Base-by-base conservation (phyloP, 495 filamentous ascomycete genomes). In the Daldinia decipiens region DNA sequence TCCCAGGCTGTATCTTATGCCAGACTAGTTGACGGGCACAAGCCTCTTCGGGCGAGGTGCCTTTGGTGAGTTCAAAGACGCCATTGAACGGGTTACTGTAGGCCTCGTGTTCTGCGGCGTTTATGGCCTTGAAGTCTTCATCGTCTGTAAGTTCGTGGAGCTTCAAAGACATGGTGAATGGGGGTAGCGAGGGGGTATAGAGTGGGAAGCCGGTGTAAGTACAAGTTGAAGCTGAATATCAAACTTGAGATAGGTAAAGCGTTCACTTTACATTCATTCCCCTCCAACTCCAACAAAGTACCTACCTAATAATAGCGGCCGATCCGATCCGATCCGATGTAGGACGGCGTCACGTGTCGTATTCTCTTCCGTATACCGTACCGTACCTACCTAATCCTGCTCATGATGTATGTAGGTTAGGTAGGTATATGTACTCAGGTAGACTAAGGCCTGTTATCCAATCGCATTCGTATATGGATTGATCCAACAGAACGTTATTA, bases 61-160 rank as follows among this genome's bases (percentile, higher is more conserved):
- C 72, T 51, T 72, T 68, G 7, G 67, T 62, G 24, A 76, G 61
- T 24, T 72, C 52, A 63, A 72, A 76, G 38, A 76, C 64, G 24
- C 74, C 72, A 40, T 67, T 67, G 29, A 70, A 72, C 0, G 74
- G 74, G 12, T 74, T 66, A 27, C 53, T 45, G 51, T 68, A 76
- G 15, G 70, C 72, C n/a, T 71, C 68, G 50, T 67, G 39, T 29
- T 57, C 68, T 62, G 62, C 54, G 12, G 38, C 51, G 67, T 57
- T 36, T 12, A 77, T 39, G 0, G 51, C 12, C 19, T 40, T 71
- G 63, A 77, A 75, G 32, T 77, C 73, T 4, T 62, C 75, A 15
- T 75, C 73, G 9, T 54, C 68, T 2, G 62, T 68, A 21, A 75
- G 62, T 69, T 77, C 72, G 45, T 74, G 63, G 32, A 76, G 64